Percentiles rank a stretch among this genome's conserved stretches.
Conservation (phyloP, 2,329 filamentous ascomycete genomes). For the Dothiorella sarmentorum region DNA sequence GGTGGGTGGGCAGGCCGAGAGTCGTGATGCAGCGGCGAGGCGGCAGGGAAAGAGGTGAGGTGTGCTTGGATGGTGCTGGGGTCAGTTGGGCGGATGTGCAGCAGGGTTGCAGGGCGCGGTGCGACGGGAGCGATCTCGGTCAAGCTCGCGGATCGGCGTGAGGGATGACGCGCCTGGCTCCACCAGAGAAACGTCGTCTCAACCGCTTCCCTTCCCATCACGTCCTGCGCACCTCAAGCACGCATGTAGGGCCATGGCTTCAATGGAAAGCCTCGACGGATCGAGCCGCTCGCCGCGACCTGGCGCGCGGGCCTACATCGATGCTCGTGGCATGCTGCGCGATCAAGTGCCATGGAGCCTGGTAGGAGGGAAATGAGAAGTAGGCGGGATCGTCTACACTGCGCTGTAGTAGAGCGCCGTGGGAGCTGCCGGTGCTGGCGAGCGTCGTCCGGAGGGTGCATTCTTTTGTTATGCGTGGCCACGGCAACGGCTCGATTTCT, state of each 20-base stretch:
- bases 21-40: not conserved
- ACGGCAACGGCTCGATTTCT: not conserved
- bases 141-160: slow-evolving; percentile 11
- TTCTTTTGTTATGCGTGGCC: not conserved
- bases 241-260: no score
- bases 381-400: not conserved
- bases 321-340: not conserved
- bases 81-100: slow-evolving; percentile 5
- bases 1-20: not conserved
- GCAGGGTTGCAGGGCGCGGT: slow-evolving; percentile 11
- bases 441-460: not conserved
- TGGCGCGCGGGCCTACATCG: not conserved
- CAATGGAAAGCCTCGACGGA: not conserved
- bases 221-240: no score
- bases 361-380: not conserved
- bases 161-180: not conserved
- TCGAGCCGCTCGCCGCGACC: not conserved
- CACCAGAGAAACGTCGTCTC: not conserved
- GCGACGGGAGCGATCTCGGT: slow-evolving; percentile 13
- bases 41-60: not conserved
- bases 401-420: not conserved
- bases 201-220: not conserved
- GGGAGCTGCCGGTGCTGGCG: no score
- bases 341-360: not conserved
- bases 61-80: not conserved